phyloP scores from a whole-genome alignment of 2,329 filamentous ascomycete species.

The Exserohilum rostratum region DNA sequence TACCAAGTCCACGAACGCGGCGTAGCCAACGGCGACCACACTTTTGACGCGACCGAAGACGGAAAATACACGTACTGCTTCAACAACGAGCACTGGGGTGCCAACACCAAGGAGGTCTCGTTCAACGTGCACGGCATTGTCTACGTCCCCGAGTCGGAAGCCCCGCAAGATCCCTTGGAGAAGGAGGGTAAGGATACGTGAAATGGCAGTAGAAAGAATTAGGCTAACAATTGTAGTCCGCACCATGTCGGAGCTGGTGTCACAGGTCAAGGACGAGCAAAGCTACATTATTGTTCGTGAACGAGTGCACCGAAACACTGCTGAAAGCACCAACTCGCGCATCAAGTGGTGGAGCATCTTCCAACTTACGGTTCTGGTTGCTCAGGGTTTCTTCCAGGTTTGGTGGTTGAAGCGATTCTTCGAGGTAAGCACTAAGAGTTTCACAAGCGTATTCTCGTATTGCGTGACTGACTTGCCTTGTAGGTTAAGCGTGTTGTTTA shows the following conservation, averaged over 20 bases:
- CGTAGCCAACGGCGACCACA: constrained; percentile 89
- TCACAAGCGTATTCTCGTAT: not conserved
- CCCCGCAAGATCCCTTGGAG: constrained; percentile 85
- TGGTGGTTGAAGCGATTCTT: constrained; percentile 99
- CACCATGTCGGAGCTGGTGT: constrained; percentile 80
- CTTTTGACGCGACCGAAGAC: constrained; percentile 83
- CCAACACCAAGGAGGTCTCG: constrained; percentile 94
- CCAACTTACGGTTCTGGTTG: constrained; percentile 85
- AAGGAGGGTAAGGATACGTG: constrained; percentile 71
- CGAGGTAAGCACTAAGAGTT: constrained; percentile 62
- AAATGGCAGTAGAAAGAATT: rapidly evolving
- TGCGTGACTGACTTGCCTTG: constrained; percentile 9
- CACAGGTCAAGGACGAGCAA: constrained; percentile 97
- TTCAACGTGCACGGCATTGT: constrained; percentile 99
- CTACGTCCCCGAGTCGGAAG: constrained; percentile 89
- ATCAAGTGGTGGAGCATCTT: constrained; percentile 99
- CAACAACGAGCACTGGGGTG: constrained; percentile 97
- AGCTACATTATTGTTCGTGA: constrained; percentile 95
- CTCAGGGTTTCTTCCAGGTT: constrained; percentile 95
- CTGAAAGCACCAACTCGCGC: constrained; percentile 94
- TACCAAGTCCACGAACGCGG: constrained; percentile 81
- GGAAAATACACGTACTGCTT: constrained; percentile 97
- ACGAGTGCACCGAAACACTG: constrained; percentile 95
- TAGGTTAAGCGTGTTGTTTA: constrained; percentile 46
- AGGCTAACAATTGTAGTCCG: constrained; percentile 64